Evolutionary conservation across 176 grass and related monocot genomes (phyloP).

Genomic region (Rhynchospora breviuscula): DNA sequence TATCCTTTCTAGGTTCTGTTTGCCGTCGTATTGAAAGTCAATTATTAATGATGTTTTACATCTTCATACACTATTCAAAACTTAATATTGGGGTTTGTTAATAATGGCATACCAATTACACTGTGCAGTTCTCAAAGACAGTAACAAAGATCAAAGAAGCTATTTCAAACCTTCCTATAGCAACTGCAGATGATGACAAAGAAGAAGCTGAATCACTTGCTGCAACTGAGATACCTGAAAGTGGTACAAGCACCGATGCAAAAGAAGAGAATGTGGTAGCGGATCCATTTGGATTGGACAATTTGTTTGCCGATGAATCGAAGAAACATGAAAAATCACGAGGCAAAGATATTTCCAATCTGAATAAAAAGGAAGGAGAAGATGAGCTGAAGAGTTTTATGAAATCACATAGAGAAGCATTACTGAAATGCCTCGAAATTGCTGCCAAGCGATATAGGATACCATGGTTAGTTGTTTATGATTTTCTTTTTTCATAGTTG

Average conservation of each 20-base stretch:
- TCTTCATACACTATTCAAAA: not conserved
- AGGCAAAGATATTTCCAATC: slow-evolving; percentile 30
- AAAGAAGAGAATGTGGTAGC: slow-evolving; percentile 27
- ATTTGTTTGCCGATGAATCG: slow-evolving; percentile 41
- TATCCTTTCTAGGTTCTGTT: not conserved
- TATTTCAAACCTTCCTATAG: slow-evolving; percentile 51
- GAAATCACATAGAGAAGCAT: slow-evolving; percentile 58
- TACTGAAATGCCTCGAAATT: slow-evolving; percentile 78
- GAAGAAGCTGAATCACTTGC: slow-evolving; percentile 55
- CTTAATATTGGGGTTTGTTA: not conserved
- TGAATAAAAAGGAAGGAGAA: slow-evolving; percentile 40
- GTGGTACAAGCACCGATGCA: not conserved
- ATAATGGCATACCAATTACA: not conserved
- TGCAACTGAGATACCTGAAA: slow-evolving; percentile 34
- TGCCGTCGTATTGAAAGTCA: not conserved
- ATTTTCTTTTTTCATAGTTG: not conserved
- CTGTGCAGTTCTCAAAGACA: slow-evolving; percentile 71
- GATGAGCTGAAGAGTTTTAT: slow-evolving; percentile 50
- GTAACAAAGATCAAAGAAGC: slow-evolving; percentile 82
- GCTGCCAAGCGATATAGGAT: slow-evolving; percentile 77
- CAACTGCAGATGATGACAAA: slow-evolving; percentile 61
- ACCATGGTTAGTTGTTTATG: slow-evolving; percentile 46
- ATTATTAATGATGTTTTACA: not conserved
- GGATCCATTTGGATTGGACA: slow-evolving; percentile 87
- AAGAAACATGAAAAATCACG: slow-evolving; percentile 50